These are phyloP conservation scores for Chlamydomonas sp. DNA, from an alignment of 139 green algal species.

Conservation along the genomic window DNA sequence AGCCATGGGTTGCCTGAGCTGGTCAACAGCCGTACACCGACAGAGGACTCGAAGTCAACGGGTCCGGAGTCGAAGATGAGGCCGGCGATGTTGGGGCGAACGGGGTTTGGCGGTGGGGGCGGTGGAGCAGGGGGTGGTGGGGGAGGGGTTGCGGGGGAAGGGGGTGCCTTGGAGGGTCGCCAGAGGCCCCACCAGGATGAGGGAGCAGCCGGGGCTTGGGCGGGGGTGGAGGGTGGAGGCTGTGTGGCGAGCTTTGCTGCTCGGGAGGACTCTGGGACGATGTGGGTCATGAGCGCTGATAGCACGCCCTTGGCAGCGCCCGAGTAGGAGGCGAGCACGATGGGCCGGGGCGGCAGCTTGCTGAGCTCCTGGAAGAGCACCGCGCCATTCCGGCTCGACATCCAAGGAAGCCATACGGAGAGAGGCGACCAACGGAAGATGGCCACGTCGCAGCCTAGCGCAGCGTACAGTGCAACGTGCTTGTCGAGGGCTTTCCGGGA, in stretches of 20 bases:
- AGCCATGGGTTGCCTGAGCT: not conserved
- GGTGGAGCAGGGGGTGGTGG: not conserved
- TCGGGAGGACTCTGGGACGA: not conserved
- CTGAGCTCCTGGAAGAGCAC: not conserved
- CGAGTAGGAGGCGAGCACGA: constrained; percentile 2
- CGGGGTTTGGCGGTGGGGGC: not conserved
- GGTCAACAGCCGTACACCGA: constrained; percentile 27
- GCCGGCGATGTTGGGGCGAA: not conserved
- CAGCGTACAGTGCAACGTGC: constrained; percentile 11
- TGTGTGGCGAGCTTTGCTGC: not conserved
- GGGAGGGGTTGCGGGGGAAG: not conserved
- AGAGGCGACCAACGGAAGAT: constrained; percentile 19
- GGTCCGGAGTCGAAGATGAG: constrained; percentile 23
- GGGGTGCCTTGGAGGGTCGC: no score
- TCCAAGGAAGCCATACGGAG: constrained; percentile 11
- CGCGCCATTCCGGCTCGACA: not conserved
- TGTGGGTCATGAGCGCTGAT: not conserved
- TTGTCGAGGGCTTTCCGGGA: not conserved
- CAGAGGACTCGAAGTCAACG: constrained; percentile 19
- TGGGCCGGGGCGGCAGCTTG: no score
- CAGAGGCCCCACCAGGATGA: no score
- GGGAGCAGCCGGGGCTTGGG: no score
- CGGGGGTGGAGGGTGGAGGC: not conserved
- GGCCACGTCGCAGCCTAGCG: constrained; percentile 34
- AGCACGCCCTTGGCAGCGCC: constrained; percentile 37